phyloP scores from a whole-genome alignment of 1,284 basidiomycete genomes.

The Phenoliferia sp. region DNA sequence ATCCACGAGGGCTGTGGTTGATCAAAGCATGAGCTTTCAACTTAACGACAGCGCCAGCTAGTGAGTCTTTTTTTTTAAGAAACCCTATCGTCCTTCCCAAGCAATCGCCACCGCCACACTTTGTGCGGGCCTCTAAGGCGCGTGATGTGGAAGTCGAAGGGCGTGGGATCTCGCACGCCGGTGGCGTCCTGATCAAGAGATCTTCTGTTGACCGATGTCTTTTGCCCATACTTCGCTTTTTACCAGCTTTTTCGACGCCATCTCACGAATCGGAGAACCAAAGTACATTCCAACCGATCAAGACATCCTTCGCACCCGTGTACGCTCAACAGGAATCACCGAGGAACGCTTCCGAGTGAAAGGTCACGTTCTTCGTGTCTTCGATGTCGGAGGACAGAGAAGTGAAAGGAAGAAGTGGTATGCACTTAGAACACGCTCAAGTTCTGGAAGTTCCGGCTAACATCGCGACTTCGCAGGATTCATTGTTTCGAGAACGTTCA shows the following conservation, averaged over 20 bases:
- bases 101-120: neutral
- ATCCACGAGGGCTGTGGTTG: slow-evolving; percentile 12
- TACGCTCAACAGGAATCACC: slow-evolving; percentile 28
- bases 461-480: neutral
- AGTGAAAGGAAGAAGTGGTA: slow-evolving; percentile 30
- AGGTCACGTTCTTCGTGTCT: slow-evolving; percentile 13
- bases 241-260: slow-evolving; percentile 41
- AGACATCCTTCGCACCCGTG: slow-evolving; percentile 43
- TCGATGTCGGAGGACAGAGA: slow-evolving; percentile 31
- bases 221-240: neutral
- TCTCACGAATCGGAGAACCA: slow-evolving; percentile 38
- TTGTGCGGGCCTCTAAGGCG: neutral
- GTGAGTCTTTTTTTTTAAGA: slow-evolving; percentile 4
- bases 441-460: too few relatives aligned
- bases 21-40: slow-evolving; percentile 9
- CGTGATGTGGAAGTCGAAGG: neutral
- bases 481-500: slow-evolving; percentile 32
- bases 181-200: neutral
- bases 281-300: slow-evolving; percentile 42
- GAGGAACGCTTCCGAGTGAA: slow-evolving; percentile 20
- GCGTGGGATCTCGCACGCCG: neutral
- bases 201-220: neutral
- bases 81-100: neutral
- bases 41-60: slow-evolving; percentile 25
- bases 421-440: neutral